These are phyloP conservation scores for Fusarium palustre DNA, from an alignment of 2,329 filamentous ascomycete species.

Conservation along the genomic window DNA sequence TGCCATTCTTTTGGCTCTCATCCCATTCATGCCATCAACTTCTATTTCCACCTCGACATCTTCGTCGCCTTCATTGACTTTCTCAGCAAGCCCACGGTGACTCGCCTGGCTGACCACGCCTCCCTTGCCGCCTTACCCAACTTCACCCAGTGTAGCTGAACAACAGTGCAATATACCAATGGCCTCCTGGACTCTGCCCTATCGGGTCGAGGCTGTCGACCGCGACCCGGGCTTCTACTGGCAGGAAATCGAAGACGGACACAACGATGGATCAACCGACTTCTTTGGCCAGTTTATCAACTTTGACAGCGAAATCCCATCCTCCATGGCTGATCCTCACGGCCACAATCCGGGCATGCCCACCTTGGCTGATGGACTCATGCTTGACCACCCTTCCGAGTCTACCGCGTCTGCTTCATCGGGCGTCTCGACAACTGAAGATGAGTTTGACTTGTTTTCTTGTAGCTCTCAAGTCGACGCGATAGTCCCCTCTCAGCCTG, in stretches of 20 bases:
- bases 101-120: slow-evolving; percentile 34
- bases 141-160: slow-evolving; percentile 16
- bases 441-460: slow-evolving; percentile 54
- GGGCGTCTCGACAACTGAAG: slow-evolving; percentile 50
- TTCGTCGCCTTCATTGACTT: slow-evolving; percentile 30
- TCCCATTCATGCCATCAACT: slow-evolving; percentile 38
- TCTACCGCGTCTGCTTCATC: slow-evolving; percentile 53
- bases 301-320: slow-evolving; percentile 49
- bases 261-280: slow-evolving; percentile 49
- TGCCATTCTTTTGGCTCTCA: slow-evolving; percentile 36
- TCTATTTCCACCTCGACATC: slow-evolving; percentile 36
- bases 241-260: slow-evolving; percentile 50
- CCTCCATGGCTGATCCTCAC: slow-evolving; percentile 41
- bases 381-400: slow-evolving; percentile 48
- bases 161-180: slow-evolving; percentile 42
- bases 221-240: slow-evolving; percentile 53
- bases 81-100: slow-evolving; percentile 40
- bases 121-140: slow-evolving; percentile 21
- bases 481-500: slow-evolving; percentile 41
- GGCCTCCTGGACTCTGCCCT: slow-evolving; percentile 54
- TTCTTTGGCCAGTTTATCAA: slow-evolving; percentile 55
- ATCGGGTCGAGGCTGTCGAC: slow-evolving; percentile 51
- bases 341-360: slow-evolving; percentile 41
- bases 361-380: slow-evolving; percentile 45
- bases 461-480: slow-evolving; percentile 50